A percentile compares a stretch with the other conserved stretches of the same genome.
Evolutionary conservation across 192 early-diverging fungal species (phyloP).

Genomic region (Podila clonocystis): DNA sequence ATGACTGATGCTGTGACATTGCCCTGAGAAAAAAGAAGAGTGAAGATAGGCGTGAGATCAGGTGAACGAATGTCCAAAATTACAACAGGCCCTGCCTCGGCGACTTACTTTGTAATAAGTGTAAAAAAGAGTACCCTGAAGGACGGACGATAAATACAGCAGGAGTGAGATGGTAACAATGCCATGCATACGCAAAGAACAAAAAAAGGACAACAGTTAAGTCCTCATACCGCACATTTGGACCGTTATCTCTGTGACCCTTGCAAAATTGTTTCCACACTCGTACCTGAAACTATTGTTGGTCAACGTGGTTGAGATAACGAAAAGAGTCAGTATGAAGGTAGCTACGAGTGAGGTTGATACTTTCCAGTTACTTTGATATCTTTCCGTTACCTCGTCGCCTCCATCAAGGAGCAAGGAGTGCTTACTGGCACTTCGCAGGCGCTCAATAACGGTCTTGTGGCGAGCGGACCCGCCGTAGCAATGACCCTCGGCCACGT

Average conservation of each 20-base stretch:
- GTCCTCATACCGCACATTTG: not conserved
- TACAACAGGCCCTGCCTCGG: not conserved
- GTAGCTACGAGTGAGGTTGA: not conserved
- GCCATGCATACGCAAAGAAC: not conserved
- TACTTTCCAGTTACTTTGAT: no score
- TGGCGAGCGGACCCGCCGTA: constrained; percentile 74
- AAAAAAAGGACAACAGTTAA: not conserved
- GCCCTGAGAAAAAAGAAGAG: constrained; percentile 35
- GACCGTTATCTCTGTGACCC: not conserved
- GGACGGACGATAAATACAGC: not conserved
- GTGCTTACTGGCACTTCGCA: constrained; percentile 60
- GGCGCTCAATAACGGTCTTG: constrained; percentile 63
- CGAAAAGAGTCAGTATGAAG: not conserved
- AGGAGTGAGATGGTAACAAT: not conserved
- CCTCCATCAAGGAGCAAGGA: constrained; percentile 79
- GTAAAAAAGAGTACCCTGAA: constrained; percentile 71
- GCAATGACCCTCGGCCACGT: constrained; percentile 33
- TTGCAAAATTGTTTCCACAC: no score
- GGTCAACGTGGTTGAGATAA: not conserved
- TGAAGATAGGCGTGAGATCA: not conserved
- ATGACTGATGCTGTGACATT: constrained; percentile 65
- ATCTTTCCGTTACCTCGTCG: constrained; percentile 57
- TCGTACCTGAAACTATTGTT: not conserved
- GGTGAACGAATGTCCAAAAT: not conserved
- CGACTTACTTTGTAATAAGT: constrained; percentile 65